phyloP scores from a whole-genome alignment of 148 eudicot species.

The Rhododendron ferrugineum region DNA sequence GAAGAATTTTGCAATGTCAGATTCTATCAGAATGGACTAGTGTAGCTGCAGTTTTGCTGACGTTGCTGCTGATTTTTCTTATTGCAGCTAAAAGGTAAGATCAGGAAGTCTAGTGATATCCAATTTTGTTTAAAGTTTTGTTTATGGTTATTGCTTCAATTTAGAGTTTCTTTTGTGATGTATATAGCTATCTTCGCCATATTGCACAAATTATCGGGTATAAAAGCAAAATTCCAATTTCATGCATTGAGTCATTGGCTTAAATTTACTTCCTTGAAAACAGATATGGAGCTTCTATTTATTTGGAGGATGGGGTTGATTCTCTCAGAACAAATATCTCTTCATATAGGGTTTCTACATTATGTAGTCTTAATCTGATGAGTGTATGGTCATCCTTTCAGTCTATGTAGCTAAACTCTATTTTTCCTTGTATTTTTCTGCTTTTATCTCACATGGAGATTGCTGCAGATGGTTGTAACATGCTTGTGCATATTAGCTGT shows the following conservation, averaged over 20 bases:
- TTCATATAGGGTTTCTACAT: constrained; percentile 71
- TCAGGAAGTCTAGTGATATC: constrained; percentile 5
- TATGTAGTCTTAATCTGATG: constrained; percentile 19
- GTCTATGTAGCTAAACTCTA: constrained; percentile 6
- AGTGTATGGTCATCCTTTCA: neutral
- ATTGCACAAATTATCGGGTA: neutral
- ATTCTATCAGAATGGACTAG: constrained; percentile 65
- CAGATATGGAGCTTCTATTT: constrained; percentile 37
- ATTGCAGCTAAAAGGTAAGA: constrained; percentile 44
- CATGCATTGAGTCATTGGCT: neutral
- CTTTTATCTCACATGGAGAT: constrained; percentile 34
- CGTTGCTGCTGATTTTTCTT: constrained; percentile 37
- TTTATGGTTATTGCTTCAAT: neutral
- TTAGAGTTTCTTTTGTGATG: neutral
- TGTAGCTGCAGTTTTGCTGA: constrained; percentile 27
- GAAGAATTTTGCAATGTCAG: constrained; percentile 33
- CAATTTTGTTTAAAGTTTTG: neutral
- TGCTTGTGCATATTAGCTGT: constrained; percentile 88
- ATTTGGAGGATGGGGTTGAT: constrained; percentile 23
- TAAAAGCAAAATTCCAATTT: neutral
- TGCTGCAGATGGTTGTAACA: constrained; percentile 78
- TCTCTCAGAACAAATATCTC: constrained; percentile 53
- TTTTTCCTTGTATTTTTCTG: constrained; percentile 10
- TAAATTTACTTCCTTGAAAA: constrained; percentile 1
- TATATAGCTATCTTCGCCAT: neutral